phyloP scores from a whole-genome alignment of 2,329 filamentous ascomycete species.

The Raffaelea albimanens region DNA sequence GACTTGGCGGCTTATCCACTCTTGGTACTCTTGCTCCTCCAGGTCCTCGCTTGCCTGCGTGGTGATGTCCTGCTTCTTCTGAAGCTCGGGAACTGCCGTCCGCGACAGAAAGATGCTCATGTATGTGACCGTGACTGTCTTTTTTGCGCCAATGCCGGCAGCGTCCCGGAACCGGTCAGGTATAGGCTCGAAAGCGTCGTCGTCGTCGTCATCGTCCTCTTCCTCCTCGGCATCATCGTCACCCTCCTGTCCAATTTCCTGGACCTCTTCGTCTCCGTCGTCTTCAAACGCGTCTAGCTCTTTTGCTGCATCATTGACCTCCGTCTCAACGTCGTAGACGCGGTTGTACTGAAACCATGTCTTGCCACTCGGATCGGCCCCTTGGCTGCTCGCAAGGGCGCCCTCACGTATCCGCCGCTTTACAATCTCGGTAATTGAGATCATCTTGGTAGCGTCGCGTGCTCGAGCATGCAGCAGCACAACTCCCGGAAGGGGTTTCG shows the following conservation, averaged over 20 bases:
- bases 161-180: slow-evolving; percentile 47
- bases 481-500: slow-evolving; percentile 19
- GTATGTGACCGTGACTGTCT: slow-evolving; percentile 34
- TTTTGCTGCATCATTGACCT: slow-evolving; percentile 14
- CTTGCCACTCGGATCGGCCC: slow-evolving; percentile 7
- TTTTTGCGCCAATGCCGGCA: slow-evolving; percentile 16
- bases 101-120: slow-evolving; percentile 53
- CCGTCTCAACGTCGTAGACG: slow-evolving; percentile 35
- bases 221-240: slow-evolving; percentile 14
- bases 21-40: slow-evolving; percentile 17
- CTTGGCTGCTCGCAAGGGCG: neutral
- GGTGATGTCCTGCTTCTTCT: slow-evolving; percentile 33
- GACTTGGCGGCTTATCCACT: slow-evolving; percentile 12
- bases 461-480: slow-evolving; percentile 43
- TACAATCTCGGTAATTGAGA: slow-evolving; percentile 57
- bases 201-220: slow-evolving; percentile 20
- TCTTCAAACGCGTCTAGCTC: slow-evolving; percentile 21
- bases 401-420: slow-evolving; percentile 44
- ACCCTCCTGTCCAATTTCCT: slow-evolving; percentile 14
- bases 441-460: slow-evolving; percentile 51
- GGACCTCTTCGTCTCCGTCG: slow-evolving; percentile 12
- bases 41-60: slow-evolving; percentile 32
- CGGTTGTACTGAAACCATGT: slow-evolving; percentile 50
- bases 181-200: slow-evolving; percentile 47
- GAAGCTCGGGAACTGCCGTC: slow-evolving; percentile 45